These are phyloP conservation scores for Phytopythium kandeliae DNA, from an alignment of 352 stramenopile species.

Conservation along the genomic window DNA sequence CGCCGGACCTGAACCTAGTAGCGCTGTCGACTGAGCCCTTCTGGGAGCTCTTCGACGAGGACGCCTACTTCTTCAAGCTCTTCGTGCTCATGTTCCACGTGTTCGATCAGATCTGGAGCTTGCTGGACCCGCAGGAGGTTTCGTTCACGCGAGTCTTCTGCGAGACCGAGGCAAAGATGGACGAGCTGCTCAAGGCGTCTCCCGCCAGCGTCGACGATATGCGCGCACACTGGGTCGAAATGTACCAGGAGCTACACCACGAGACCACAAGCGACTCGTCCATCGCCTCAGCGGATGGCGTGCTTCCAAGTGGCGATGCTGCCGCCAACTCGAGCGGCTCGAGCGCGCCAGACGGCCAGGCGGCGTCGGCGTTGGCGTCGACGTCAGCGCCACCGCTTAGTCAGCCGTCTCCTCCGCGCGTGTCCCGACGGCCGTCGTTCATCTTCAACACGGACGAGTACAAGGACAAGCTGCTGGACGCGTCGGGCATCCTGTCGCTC, in stretches of 20 bases:
- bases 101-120: constrained; percentile 68
- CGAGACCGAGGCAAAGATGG: constrained; percentile 59
- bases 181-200: constrained; percentile 62
- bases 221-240: constrained; percentile 52
- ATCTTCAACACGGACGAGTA: constrained; percentile 58
- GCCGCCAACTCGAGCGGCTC: background rate
- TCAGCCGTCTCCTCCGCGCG: constrained; percentile 27
- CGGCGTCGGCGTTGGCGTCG: background rate
- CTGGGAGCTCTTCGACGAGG: constrained; percentile 81
- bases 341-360: background rate
- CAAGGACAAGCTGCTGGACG: constrained; percentile 64
- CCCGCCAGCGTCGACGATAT: constrained; percentile 61
- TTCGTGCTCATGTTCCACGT: constrained; percentile 75
- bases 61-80: constrained; percentile 71
- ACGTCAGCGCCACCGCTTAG: background rate
- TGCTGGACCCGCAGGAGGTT: constrained; percentile 48
- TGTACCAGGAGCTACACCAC: constrained; percentile 7
- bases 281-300: background rate
- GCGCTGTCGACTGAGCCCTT: constrained; percentile 74
- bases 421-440: constrained; percentile 47
- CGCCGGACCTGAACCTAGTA: constrained; percentile 69
- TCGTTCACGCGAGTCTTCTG: constrained; percentile 79
- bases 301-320: no score
- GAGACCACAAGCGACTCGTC: background rate
- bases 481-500: constrained; percentile 62